phyloP scores from a whole-genome alignment of 148 eudicot species.

The Rhododendron henanense region DNA sequence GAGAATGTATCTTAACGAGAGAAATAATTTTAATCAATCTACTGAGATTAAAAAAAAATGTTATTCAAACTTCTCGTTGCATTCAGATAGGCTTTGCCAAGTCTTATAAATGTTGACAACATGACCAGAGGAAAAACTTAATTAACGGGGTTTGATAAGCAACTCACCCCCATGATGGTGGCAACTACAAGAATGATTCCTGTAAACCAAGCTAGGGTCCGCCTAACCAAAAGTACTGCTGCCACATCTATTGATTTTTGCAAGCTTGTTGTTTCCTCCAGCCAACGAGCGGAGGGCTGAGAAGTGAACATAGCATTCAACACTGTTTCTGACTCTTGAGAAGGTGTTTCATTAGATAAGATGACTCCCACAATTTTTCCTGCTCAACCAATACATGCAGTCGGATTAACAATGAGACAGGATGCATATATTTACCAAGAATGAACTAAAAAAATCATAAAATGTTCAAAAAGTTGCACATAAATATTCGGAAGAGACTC shows the following conservation, averaged over 20 bases:
- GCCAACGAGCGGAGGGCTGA: constrained; percentile 49
- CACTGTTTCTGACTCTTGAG: constrained; percentile 38
- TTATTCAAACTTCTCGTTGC: neutral
- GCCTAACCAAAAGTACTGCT: constrained; percentile 64
- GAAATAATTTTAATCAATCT: neutral
- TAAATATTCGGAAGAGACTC: neutral
- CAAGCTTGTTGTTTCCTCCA: constrained; percentile 50
- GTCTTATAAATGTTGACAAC: neutral
- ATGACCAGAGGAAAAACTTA: neutral
- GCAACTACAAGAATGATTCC: constrained; percentile 79
- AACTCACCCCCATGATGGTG: constrained; percentile 77
- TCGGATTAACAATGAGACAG: neutral
- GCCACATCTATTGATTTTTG: constrained; percentile 19
- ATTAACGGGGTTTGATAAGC: neutral
- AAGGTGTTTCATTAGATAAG: constrained; percentile 29
- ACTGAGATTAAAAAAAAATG: neutral
- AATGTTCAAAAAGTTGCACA: neutral
- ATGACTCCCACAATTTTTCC: constrained; percentile 81
- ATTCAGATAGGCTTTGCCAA: neutral
- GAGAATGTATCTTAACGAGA: neutral
- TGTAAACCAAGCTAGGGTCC: constrained; percentile 74
- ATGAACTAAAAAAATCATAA: neutral
- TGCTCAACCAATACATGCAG: constrained; percentile 25
- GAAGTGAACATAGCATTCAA: constrained; percentile 41
- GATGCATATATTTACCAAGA: neutral